These are phyloP conservation scores for Lasiodiplodia hormozganensis DNA, from an alignment of 2,329 filamentous ascomycete genomes.

Conservation along the genomic window DNA sequence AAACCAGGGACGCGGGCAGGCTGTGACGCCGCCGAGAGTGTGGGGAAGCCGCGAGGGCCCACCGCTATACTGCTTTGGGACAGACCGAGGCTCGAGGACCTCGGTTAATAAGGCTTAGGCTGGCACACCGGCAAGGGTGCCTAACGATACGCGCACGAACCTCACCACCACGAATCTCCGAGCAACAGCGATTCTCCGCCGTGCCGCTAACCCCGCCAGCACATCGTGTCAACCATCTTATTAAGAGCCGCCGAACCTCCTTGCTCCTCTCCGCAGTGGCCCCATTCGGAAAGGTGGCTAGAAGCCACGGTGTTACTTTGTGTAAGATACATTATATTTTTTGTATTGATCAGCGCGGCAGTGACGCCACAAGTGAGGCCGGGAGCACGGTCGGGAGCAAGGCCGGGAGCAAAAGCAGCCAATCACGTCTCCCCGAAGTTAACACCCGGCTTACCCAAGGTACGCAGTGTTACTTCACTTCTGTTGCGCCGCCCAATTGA, in stretches of 20 bases:
- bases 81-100: slow-evolving; percentile 13
- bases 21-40: slow-evolving; percentile 6
- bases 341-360: no score
- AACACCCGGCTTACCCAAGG: no score
- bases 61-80: not conserved
- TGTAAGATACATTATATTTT: no score
- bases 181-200: not conserved
- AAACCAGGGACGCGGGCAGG: not conserved
- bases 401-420: no score
- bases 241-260: not conserved
- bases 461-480: no score
- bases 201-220: not conserved
- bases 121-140: not conserved
- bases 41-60: not conserved
- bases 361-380: no score
- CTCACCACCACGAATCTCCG: not conserved
- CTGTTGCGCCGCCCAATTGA: no score
- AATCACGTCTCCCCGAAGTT: no score
- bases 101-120: slow-evolving; percentile 4
- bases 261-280: not conserved
- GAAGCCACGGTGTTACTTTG: no score
- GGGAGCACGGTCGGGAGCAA: no score
- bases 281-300: not conserved
- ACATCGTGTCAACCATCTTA: not conserved
- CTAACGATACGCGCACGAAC: not conserved